Evolutionary conservation across 1,284 basidiomycete genomes (phyloP), one percentile per base, ranked within the genome.

Genomic region (Retiboletus fuscus): DNA sequence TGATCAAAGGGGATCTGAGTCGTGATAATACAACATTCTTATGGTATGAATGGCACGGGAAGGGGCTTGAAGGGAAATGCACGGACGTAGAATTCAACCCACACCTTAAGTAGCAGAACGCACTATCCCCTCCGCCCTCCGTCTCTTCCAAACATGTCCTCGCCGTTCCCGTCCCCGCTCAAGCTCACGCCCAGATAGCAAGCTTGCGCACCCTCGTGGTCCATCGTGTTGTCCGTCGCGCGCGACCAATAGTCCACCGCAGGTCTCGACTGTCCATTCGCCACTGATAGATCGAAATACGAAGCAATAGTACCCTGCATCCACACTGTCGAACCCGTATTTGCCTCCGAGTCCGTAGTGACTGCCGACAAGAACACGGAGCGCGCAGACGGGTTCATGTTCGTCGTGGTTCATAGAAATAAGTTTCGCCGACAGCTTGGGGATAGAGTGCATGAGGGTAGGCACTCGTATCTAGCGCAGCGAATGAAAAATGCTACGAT

Each of bases 241-340:
- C 64, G 72, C 53, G 78, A 77, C 68, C 71, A 70, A 46, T 79
- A 78, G 28, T 80, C 78, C n/a, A 80, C 46, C 6, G 78, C 76
- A 44, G 80, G 83, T 72, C 73, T 72, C 69, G 75, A 81, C 75
- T 64, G 81, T 70, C 66, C 76, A 73, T 71, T 79, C 74, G 79
- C 69, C 66, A 72, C 70, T 15, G 71, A 78, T 58, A 74, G 70
- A 61, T 73, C 75, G 69, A 73, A 76, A 72, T 76, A 93, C 46
- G 87, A 87, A 24, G 89, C 87, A 34, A 92, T 87, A 22, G 87
- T 88, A 24, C 84, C 85, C 49, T 89, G 88, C 39, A 86, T 85
- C 93, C 92, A 93, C 58, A 92, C 89, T 1, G 91, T 92, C 34
- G 90, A 90, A 15, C 85, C 86, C 5, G 79, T 78, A 69, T 86